Evolutionary conservation across 495 filamentous ascomycete species (phyloP).

Genomic region (Massariosphaeria phaeospora): DNA sequence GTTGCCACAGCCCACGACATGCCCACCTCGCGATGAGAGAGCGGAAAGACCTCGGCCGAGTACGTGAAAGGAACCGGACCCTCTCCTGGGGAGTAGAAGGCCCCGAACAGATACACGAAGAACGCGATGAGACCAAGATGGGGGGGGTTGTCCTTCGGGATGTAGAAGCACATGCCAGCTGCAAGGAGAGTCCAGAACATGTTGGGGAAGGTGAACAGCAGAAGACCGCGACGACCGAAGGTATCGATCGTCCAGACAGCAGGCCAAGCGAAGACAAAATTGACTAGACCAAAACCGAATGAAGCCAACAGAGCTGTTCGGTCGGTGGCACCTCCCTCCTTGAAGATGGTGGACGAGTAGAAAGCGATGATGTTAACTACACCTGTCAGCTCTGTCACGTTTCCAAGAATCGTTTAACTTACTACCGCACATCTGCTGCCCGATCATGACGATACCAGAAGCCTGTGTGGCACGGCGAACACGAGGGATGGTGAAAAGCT

Average conservation of each 20-base stretch:
- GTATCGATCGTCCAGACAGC: constrained; percentile 83
- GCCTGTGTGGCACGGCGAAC: constrained; percentile 63
- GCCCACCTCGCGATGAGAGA: constrained; percentile 64
- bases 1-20: constrained; percentile 71
- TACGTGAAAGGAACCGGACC: constrained; percentile 82
- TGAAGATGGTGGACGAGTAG: constrained; percentile 73
- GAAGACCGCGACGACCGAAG: constrained; percentile 67
- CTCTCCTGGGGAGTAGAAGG: constrained; percentile 74
- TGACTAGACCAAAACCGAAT: constrained; percentile 74
- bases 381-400: neutral
- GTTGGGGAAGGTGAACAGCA: constrained; percentile 80
- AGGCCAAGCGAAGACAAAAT: constrained; percentile 79
- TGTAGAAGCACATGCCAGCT: constrained; percentile 65
- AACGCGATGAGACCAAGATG: constrained; percentile 61
- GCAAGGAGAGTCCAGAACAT: constrained; percentile 77
- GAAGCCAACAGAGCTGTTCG: constrained; percentile 63
- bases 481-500: constrained; percentile 65
- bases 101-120: constrained; percentile 66
- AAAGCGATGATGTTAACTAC: constrained; percentile 74
- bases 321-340: constrained; percentile 53
- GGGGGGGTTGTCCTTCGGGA: constrained; percentile 48
- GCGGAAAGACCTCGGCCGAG: constrained; percentile 71
- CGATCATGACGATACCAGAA: constrained; percentile 64
- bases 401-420: neutral
- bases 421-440: constrained; percentile 73